Conservation (phyloP, 1,284 basidiomycete species). For the Puccinia horiana region DNA sequence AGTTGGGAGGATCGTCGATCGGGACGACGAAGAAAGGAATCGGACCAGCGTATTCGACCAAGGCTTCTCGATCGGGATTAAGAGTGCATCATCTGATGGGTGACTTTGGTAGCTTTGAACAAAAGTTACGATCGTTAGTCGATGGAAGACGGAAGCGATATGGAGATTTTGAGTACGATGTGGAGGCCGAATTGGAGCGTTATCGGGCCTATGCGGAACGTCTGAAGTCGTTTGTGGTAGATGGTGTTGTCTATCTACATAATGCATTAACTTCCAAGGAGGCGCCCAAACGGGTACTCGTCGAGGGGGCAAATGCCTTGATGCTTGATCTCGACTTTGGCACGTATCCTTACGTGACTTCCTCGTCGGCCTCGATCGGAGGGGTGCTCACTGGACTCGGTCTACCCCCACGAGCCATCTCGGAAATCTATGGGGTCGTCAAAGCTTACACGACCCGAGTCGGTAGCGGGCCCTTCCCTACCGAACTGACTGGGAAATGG, state of each 20-base stretch:
- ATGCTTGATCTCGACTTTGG: slow-evolving; percentile 60
- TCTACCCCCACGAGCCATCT: slow-evolving; percentile 57
- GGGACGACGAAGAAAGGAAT: slow-evolving; percentile 60
- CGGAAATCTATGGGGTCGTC: slow-evolving; percentile 57
- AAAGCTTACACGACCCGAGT: slow-evolving; percentile 60
- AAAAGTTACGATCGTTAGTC: slow-evolving; percentile 59
- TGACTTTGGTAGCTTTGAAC: slow-evolving; percentile 57
- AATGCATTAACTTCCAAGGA: slow-evolving; percentile 56
- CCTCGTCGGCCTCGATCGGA: slow-evolving; percentile 58
- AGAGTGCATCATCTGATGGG: slow-evolving; percentile 59
- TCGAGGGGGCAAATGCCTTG: slow-evolving; percentile 59
- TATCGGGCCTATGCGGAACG: slow-evolving; percentile 58
- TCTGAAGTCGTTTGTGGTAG: slow-evolving; percentile 58
- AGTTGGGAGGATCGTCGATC: slow-evolving; percentile 58
- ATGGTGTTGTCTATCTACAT: slow-evolving; percentile 59
- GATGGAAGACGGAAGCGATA: slow-evolving; percentile 59
- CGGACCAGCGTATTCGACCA: slow-evolving; percentile 59
- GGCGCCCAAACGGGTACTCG: slow-evolving; percentile 55
- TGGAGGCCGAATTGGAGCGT: slow-evolving; percentile 59
- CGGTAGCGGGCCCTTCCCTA: slow-evolving; percentile 59
- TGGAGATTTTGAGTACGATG: slow-evolving; percentile 60
- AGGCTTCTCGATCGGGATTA: slow-evolving; percentile 59
- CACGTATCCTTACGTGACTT: slow-evolving; percentile 59
- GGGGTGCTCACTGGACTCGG: slow-evolving; percentile 59
- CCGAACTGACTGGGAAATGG: slow-evolving; percentile 57